These are phyloP conservation scores for Phytophthora ramorum DNA, from an alignment of 352 stramenopile genomes.

Conservation along the genomic window DNA sequence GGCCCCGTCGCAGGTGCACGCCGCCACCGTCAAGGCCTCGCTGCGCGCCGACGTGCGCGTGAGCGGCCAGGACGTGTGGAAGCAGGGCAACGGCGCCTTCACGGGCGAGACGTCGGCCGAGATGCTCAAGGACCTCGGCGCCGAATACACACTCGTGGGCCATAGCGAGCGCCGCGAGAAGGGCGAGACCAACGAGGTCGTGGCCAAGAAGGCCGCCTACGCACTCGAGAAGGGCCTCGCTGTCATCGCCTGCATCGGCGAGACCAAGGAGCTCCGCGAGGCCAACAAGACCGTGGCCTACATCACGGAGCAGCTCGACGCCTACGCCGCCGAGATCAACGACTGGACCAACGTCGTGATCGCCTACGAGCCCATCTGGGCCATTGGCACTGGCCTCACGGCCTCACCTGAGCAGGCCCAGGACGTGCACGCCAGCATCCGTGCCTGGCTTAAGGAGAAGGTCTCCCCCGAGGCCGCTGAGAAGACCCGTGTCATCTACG, in stretches of 20 bases:
- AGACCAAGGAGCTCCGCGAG: constrained; percentile 96
- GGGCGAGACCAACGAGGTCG: constrained; percentile 92
- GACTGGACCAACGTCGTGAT: constrained; percentile 97
- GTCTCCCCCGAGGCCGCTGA: constrained; percentile 92
- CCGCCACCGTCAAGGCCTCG: constrained; percentile 61
- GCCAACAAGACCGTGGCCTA: constrained; percentile 93
- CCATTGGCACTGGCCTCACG: constrained; percentile 98
- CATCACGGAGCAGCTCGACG: constrained; percentile 94
- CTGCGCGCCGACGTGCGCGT: constrained; percentile 79
- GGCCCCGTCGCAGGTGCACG: constrained; percentile 95
- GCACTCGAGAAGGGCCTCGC: constrained; percentile 93
- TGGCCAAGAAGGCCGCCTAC: constrained; percentile 95
- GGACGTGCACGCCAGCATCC: constrained; percentile 97
- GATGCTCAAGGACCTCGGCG: constrained; percentile 96
- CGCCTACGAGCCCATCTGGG: constrained; percentile 98
- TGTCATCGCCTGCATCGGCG: constrained; percentile 97
- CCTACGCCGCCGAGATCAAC: constrained; percentile 86
- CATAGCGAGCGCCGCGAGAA: constrained; percentile 96
- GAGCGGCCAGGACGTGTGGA: constrained; percentile 96
- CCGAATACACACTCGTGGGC: constrained; percentile 96
- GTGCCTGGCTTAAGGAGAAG: constrained; percentile 93
- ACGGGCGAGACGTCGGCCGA: constrained; percentile 98
- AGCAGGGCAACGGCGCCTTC: constrained; percentile 94
- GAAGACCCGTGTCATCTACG: constrained; percentile 97
- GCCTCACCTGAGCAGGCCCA: constrained; percentile 98